Evolutionary conservation across 2,329 filamentous ascomycete species (phyloP), one percentile per base, ranked within the genome.

Genomic region (Akanthomyces lecanii): DNA sequence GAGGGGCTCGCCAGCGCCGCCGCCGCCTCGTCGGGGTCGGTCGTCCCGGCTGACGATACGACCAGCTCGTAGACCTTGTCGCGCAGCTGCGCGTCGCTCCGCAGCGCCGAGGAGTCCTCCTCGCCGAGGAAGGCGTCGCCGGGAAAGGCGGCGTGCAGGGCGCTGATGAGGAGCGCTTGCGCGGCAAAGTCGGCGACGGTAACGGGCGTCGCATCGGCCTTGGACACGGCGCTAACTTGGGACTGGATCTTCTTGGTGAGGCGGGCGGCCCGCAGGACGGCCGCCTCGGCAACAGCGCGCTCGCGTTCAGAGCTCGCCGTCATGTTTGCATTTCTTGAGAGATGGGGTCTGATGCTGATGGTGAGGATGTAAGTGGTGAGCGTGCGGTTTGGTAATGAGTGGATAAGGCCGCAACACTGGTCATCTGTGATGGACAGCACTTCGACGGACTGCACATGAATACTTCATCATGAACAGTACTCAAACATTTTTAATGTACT

Each of bases 131-230:
- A 86, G n/a, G 70, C 69, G 67, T 88, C 85, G 2, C 72, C 65
- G 0, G 85, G 84, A 66, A 85, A 87, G 53, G 73, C 77, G 33
- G 73, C 71, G 68, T 81, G 83, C 52, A 88, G 74, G 33, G 82
- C 80, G 62, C 76, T 77, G 67, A 87, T 87, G 67, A 89, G 78
- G 42, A 88, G 75, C 11, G 85, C 85, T 71, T 89, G 85, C 2
- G 83, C 82, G 47, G 83, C 85, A 69, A 88, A 87, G 70, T 88
- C 85, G 64, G 84, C 85, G 44, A 86, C 80, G 1, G 86, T 88
- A 57, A 89, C 86, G 28, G 85, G 85, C 0, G 81, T 82, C 55
- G 78, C 75, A 70, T 88, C 85, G 62, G 76, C 77, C 70, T 88
- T 88, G 69, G 81, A 78, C 59, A 86, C 75, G 25, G 77, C 78